Conservation (phyloP, 805 yeast genomes). For the Nakazawaea sp. region DNA sequence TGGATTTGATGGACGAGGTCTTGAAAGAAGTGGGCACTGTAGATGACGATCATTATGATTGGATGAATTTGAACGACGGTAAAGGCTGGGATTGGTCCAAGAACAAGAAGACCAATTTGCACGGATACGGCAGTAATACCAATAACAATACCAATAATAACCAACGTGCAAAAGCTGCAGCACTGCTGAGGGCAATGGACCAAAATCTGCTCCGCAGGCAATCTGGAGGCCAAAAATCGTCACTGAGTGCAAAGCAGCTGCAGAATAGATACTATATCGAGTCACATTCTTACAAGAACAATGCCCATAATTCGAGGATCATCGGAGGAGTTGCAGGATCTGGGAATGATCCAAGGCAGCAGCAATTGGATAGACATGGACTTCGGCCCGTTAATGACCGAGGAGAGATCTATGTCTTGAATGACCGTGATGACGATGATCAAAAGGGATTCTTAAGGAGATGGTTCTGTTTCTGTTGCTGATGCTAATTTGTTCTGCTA, state of each 20-base stretch:
- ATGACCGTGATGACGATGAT: constrained; percentile 12
- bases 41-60: constrained; percentile 68
- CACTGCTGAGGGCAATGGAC: no score
- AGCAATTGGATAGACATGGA: constrained; percentile 12
- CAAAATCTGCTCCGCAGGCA: not conserved
- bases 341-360: constrained; percentile 5
- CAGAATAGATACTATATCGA: not conserved
- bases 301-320: constrained; percentile 2
- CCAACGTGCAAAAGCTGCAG: no score
- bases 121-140: constrained; percentile 58
- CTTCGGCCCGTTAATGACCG: constrained; percentile 12
- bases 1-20: constrained; percentile 53
- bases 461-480: constrained; percentile 18
- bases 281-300: constrained; percentile 5
- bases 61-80: constrained; percentile 77
- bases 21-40: constrained; percentile 49
- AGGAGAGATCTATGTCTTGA: constrained; percentile 13
- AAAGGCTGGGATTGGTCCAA: constrained; percentile 75
- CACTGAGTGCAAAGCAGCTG: constrained; percentile 12
- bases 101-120: constrained; percentile 72
- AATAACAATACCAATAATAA: constrained; percentile 15
- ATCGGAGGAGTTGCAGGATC: no score
- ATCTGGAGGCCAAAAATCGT: constrained; percentile 2
- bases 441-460: constrained; percentile 15
- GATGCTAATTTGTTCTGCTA: no score